These are phyloP conservation scores for Epichloe hybrida DNA, from an alignment of 2,329 filamentous ascomycete species.

Conservation along the genomic window DNA sequence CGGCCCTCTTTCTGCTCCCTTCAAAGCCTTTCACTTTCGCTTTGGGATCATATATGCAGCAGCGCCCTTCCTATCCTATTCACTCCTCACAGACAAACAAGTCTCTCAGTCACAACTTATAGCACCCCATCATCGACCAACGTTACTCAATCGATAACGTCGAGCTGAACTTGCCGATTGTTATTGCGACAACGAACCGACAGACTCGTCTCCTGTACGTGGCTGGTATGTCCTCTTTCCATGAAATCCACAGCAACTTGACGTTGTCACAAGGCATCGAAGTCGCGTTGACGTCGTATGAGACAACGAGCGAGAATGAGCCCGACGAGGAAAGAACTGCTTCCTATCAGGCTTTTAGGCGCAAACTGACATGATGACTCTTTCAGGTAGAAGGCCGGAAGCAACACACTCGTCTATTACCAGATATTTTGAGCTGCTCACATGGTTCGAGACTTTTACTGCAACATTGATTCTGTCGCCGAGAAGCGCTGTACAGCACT, in stretches of 20 bases:
- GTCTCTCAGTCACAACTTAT: background rate
- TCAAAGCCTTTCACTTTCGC: background rate
- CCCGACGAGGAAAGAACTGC: background rate
- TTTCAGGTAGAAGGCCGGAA: background rate
- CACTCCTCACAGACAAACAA: background rate
- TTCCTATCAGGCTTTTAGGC: constrained; percentile 4
- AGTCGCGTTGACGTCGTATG: background rate
- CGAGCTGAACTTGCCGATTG: background rate
- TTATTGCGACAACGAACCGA: background rate
- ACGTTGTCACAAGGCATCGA: background rate
- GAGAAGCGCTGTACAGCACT: background rate
- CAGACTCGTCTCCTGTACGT: background rate
- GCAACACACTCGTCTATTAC: background rate
- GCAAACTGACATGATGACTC: constrained; percentile 1
- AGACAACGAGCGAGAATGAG: background rate
- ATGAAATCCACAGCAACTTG: background rate
- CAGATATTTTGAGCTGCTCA: background rate
- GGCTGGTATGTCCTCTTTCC: background rate
- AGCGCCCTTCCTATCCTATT: background rate
- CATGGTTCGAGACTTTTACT: background rate
- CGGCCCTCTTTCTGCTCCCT: constrained; percentile 1
- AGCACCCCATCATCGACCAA: background rate
- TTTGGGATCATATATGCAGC: background rate
- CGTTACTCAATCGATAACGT: background rate
- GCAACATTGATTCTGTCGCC: background rate